Base-by-base conservation (phyloP, 2,329 filamentous ascomycete species). In the Pezicula carpinea region DNA sequence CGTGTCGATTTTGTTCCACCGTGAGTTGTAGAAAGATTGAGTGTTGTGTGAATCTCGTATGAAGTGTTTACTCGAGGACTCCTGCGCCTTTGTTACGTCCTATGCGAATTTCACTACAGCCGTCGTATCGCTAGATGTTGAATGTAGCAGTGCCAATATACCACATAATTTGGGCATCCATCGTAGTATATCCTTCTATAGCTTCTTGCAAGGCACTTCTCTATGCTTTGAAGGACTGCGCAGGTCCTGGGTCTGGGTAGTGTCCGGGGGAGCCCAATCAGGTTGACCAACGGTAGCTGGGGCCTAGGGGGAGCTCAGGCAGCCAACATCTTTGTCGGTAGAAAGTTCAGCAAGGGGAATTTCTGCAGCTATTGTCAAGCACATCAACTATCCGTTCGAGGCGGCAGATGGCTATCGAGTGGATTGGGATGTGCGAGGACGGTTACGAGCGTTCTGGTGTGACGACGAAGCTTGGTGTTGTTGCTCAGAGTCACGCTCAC, bases 101-200 rank as follows among this genome's bases (percentile, higher is more conserved):
- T 43, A 46, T 51, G 46, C 50, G 47, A 52, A 48, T 43, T 54
- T 43, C 42, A 55, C 53, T 49, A 51, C 54, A 55, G 53, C 45
- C 33, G 46, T 57, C 47, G 56, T 47, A 51, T 47, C 46, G 57
- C 58, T 63, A 63, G 49, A 61, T 58, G 39, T 53, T 47, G 50
- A 54, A 52, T 48, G 52, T 53, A 53, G 49, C 50, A 49, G 52
- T 49, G 49, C 54, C 53, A 33, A 49, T 56, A 59, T 60, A 58
- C 59, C 57, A 54, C 60, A 61, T 58, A 47, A 54, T 60, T 56
- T 61, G 58, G 57, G 58, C 57, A 61, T 62, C 60, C 60, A 63
- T 63, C 52, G 49, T 61, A 52, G 44, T 56, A 19, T 53, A 31
- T 50, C 34, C 23, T 29, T 49, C 34, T 39, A 38, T 14, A 39